phyloP scores from a whole-genome alignment of 2,329 filamentous ascomycete species.

The Penicillium concentricum region DNA sequence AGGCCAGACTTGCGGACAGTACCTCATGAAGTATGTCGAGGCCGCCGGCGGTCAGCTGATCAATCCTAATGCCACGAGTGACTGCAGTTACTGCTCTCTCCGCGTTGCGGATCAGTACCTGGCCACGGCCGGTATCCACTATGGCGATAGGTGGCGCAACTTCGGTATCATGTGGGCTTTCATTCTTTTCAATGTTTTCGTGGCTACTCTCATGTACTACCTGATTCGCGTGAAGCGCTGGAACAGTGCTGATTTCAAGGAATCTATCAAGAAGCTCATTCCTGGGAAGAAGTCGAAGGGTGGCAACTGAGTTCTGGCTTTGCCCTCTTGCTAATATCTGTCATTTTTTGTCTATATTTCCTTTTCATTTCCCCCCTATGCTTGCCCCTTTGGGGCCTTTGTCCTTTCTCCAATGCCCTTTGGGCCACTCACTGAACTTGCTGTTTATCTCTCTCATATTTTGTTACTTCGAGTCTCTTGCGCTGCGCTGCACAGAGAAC shows the following conservation, averaged over 20 bases:
- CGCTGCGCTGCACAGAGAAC: neutral
- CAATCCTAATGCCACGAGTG: constrained; percentile 48
- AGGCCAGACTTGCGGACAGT: constrained; percentile 59
- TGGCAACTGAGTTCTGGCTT: neutral
- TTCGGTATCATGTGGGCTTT: constrained; percentile 64
- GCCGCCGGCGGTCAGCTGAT: constrained; percentile 54
- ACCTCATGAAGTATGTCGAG: constrained; percentile 54
- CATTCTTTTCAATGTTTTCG: constrained; percentile 56
- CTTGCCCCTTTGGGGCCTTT: neutral
- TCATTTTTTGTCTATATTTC: neutral
- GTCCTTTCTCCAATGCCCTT: neutral
- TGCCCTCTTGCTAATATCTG: neutral
- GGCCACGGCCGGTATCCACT: constrained; percentile 48
- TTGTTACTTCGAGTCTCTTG: neutral
- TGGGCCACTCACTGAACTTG: neutral
- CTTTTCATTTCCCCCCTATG: neutral
- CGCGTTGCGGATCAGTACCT: constrained; percentile 41
- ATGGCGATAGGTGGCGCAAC: constrained; percentile 64
- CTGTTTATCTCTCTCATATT: neutral
- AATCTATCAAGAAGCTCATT: constrained; percentile 9
- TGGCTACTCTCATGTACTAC: constrained; percentile 48
- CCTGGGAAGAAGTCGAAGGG: constrained; percentile 15
- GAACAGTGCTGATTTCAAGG: constrained; percentile 18
- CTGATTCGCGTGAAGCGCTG: constrained; percentile 35
- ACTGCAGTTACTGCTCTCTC: constrained; percentile 53